These are phyloP conservation scores for Aciculoconidium aculeatum DNA, from an alignment of 805 yeast genomes.

Conservation along the genomic window DNA sequence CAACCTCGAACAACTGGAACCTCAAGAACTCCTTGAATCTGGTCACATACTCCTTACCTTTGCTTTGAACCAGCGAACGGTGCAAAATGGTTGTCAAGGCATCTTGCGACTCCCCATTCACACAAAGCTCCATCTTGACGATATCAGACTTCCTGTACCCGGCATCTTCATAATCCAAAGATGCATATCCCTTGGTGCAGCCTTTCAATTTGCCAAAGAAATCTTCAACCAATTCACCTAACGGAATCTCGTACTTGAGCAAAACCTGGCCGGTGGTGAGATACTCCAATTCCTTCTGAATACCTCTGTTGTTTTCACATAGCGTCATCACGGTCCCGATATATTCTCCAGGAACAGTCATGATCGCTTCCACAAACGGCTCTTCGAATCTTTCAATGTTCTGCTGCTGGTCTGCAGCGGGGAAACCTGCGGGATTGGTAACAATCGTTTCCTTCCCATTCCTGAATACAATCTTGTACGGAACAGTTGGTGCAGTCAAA, in stretches of 20 bases:
- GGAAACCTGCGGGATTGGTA: conserved; percentile 92
- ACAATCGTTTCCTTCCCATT: conserved; percentile 62
- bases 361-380: conserved; percentile 85
- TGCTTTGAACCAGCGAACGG: conserved; percentile 60
- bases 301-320: conserved; percentile 80
- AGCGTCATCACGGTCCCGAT: conserved; percentile 81
- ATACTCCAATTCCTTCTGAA: conserved; percentile 73
- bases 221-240: conserved; percentile 89
- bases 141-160: conserved; percentile 80
- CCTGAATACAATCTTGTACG: conserved; percentile 67
- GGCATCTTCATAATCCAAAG: conserved; percentile 89
- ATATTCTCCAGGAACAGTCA: conserved; percentile 88
- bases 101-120: conserved; percentile 85
- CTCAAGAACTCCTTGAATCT: conserved; percentile 73
- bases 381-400: conserved; percentile 56
- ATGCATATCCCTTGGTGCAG: conserved; percentile 85
- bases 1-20: conserved; percentile 85
- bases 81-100: conserved; percentile 92
- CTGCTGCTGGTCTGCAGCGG: conserved; percentile 49
- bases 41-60: conserved; percentile 78
- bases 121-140: conserved; percentile 81
- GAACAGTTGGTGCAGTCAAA: conserved; percentile 94
- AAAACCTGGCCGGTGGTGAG: conserved; percentile 76
- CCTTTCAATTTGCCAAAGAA: conserved; percentile 93
- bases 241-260: conserved; percentile 73